Percentiles rank a stretch among this genome's conserved stretches.
Conservation (phyloP, 1,284 basidiomycete genomes). For the Sanguinoderma infundibulare region DNA sequence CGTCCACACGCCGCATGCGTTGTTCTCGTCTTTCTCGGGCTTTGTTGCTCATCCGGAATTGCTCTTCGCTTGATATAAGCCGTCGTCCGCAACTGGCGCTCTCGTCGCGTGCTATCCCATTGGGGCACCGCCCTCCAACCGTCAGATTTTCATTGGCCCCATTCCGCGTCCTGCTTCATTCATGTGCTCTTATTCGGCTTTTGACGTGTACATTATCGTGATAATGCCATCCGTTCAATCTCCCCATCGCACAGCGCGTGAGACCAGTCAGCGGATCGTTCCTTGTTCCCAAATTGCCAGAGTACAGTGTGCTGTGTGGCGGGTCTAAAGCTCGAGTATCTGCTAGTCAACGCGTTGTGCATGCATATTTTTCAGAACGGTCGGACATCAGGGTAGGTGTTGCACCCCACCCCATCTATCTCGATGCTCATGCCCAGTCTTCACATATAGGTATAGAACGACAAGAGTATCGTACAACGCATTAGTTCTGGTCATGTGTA, state of each 20-base stretch:
- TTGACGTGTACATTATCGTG: slow-evolving; percentile 24
- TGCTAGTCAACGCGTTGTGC: background rate
- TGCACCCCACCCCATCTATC: background rate
- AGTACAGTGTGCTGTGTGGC: no score
- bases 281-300: no score
- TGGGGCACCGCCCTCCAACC: background rate
- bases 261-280: background rate
- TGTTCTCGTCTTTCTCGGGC: background rate
- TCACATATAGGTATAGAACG: slow-evolving; percentile 2
- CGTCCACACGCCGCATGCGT: background rate
- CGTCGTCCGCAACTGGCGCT: background rate
- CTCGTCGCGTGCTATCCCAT: background rate
- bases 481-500: slow-evolving; percentile 23
- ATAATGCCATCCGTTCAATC: background rate
- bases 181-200: background rate
- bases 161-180: background rate
- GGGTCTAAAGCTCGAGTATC: no score
- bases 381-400: background rate
- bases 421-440: background rate
- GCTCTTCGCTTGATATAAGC: background rate
- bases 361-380: background rate
- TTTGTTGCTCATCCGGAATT: background rate
- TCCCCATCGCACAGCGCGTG: background rate
- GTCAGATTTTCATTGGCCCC: background rate
- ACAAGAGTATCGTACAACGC: slow-evolving; percentile 4